These are phyloP conservation scores for Alnus glutinosa DNA, from an alignment of 306 rosid species.

Conservation along the genomic window DNA sequence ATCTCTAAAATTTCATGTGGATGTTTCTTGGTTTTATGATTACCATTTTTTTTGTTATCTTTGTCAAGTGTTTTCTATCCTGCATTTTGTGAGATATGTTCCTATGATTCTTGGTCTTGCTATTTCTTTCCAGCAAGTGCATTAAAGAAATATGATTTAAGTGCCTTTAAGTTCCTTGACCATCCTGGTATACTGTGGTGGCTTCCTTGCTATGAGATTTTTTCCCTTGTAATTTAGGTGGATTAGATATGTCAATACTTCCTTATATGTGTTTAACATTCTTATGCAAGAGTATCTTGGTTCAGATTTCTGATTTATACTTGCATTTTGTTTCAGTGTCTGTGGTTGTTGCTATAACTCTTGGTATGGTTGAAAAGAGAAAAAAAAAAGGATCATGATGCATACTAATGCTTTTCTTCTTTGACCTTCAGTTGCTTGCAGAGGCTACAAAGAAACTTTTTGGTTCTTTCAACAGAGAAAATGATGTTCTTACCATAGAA, in stretches of 20 bases:
- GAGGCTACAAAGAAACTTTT: slow-evolving; percentile 82
- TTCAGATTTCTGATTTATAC: not conserved
- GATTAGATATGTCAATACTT: not conserved
- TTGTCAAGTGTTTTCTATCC: not conserved
- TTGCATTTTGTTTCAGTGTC: not conserved
- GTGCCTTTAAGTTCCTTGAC: not conserved
- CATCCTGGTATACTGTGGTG: not conserved
- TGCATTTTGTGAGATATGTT: not conserved
- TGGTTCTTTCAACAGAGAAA: slow-evolving; percentile 62
- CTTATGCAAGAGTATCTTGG: not conserved
- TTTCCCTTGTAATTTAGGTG: not conserved
- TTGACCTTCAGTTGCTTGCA: slow-evolving; percentile 79
- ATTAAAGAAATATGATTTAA: not conserved
- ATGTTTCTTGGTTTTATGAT: not conserved
- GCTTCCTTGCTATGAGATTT: not conserved
- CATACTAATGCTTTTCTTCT: slow-evolving; percentile 27
- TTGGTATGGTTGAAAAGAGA: slow-evolving; percentile 17
- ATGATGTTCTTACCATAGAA: slow-evolving; percentile 69
- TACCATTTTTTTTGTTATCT: not conserved
- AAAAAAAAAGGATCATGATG: slow-evolving; percentile 3
- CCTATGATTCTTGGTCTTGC: not conserved
- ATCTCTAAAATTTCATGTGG: not conserved
- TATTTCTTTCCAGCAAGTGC: not conserved
- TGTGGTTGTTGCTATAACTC: slow-evolving; percentile 10
- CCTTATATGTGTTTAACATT: not conserved